These are phyloP conservation scores for Collybia sp. DNA, from an alignment of 768 basidiomycete species.

Conservation along the genomic window DNA sequence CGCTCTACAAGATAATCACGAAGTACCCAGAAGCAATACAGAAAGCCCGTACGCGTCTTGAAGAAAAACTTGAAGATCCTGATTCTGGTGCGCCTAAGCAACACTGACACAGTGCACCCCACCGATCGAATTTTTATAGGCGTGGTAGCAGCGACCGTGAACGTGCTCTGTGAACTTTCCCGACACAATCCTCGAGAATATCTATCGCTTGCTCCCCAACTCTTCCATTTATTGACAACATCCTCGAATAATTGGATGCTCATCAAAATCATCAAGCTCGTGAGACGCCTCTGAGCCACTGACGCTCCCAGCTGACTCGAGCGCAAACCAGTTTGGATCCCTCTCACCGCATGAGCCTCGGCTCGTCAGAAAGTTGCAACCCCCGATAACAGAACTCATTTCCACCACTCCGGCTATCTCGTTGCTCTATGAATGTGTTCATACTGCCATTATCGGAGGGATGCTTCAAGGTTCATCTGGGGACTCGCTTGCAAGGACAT, in stretches of 20 bases:
- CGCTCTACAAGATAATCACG: slow-evolving; percentile 73
- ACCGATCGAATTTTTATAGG: slow-evolving; percentile 34
- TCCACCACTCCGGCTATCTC: slow-evolving; percentile 95
- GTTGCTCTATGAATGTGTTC: slow-evolving; percentile 95
- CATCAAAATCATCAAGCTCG: slow-evolving; percentile 97
- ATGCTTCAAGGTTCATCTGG: slow-evolving; percentile 85
- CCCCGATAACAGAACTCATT: slow-evolving; percentile 93
- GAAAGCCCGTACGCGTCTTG: slow-evolving; percentile 61
- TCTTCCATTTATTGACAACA: slow-evolving; percentile 90
- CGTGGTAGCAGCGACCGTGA: slow-evolving; percentile 92
- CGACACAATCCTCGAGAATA: slow-evolving; percentile 76
- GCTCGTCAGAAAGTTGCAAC: slow-evolving; percentile 89
- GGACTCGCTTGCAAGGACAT: slow-evolving; percentile 74
- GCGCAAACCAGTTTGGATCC: slow-evolving; percentile 72
- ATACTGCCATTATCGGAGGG: slow-evolving; percentile 95
- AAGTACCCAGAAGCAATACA: slow-evolving; percentile 78
- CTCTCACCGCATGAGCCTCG: slow-evolving; percentile 90
- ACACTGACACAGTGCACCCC: not conserved
- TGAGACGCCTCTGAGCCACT: slow-evolving; percentile 22
- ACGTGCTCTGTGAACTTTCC: slow-evolving; percentile 90
- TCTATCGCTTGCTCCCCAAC: slow-evolving; percentile 81
- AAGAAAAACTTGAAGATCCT: slow-evolving; percentile 77
- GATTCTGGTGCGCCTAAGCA: slow-evolving; percentile 50
- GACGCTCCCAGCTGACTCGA: not conserved
- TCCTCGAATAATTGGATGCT: slow-evolving; percentile 99